Conservation (phyloP, 805 yeast genomes). For the Candida easanensis region DNA sequence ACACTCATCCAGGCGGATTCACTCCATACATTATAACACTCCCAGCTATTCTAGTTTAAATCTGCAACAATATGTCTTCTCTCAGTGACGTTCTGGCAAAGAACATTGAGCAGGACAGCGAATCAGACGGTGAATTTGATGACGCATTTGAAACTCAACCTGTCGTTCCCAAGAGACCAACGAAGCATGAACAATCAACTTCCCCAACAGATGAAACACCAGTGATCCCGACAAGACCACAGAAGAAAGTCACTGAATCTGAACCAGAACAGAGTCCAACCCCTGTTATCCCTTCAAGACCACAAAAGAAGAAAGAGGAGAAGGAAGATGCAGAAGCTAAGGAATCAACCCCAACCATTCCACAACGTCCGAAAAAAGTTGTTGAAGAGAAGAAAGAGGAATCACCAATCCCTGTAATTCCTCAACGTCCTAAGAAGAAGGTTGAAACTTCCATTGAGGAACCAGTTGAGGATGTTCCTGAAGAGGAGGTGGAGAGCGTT, state of each 20-base stretch:
- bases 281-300: conserved; percentile 14
- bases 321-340: background rate
- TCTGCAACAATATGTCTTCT: conserved; percentile 6
- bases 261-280: background rate
- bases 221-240: conserved; percentile 13
- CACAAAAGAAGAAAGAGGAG: conserved; percentile 4
- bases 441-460: too few relatives aligned
- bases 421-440: conserved; percentile 12
- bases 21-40: too few relatives aligned
- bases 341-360: background rate
- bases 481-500: too few relatives aligned
- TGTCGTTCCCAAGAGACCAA: conserved; percentile 14
- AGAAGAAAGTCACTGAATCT: background rate
- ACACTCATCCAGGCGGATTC: too few relatives aligned
- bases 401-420: conserved; percentile 7
- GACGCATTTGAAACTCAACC: conserved; percentile 7
- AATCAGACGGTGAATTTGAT: background rate
- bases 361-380: conserved; percentile 1
- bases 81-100: conserved; percentile 3
- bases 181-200: background rate
- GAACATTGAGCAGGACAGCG: conserved; percentile 3
- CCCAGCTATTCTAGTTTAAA: too few relatives aligned
- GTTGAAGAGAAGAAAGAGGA: background rate
- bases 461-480: too few relatives aligned
- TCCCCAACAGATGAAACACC: conserved; percentile 5